Conservation (phyloP, 345 rosid genomes). For the Garcia nutans region DNA sequence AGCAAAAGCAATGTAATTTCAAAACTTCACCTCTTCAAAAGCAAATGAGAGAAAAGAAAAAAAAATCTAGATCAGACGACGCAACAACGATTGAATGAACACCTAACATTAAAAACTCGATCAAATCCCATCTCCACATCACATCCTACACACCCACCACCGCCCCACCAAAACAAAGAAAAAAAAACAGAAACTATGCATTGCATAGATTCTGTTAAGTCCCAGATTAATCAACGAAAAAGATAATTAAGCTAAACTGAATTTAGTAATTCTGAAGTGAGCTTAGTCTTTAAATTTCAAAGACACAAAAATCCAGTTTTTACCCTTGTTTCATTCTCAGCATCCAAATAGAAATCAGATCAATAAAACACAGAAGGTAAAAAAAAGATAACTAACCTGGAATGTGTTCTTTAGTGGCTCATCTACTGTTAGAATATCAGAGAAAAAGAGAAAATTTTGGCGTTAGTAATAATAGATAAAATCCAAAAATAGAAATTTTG, state of each 20-base stretch:
- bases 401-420: constrained; percentile 60
- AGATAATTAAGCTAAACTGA: neutral
- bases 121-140: constrained; percentile 20
- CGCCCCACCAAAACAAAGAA: neutral
- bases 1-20: neutral
- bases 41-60: neutral
- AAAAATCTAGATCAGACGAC: constrained; percentile 19
- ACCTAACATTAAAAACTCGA: constrained; percentile 14
- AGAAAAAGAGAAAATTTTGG: neutral
- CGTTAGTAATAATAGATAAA: constrained; percentile 21
- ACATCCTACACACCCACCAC: neutral
- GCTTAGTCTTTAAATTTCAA: neutral
- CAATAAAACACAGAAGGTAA: constrained; percentile 11
- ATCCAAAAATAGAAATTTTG: constrained; percentile 11
- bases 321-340: neutral
- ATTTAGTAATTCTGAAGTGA: neutral
- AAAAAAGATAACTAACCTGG: constrained; percentile 49
- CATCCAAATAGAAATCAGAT: constrained; percentile 24
- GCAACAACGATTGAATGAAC: constrained; percentile 1
- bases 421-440: constrained; percentile 51
- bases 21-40: neutral
- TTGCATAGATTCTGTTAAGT: neutral
- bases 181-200: neutral
- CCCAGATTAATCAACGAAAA: neutral
- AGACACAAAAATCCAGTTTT: neutral